Evolutionary conservation across 2,329 filamentous ascomycete genomes (phyloP), one percentile per base, ranked within the genome.

Genomic region (Alternaria panax): DNA sequence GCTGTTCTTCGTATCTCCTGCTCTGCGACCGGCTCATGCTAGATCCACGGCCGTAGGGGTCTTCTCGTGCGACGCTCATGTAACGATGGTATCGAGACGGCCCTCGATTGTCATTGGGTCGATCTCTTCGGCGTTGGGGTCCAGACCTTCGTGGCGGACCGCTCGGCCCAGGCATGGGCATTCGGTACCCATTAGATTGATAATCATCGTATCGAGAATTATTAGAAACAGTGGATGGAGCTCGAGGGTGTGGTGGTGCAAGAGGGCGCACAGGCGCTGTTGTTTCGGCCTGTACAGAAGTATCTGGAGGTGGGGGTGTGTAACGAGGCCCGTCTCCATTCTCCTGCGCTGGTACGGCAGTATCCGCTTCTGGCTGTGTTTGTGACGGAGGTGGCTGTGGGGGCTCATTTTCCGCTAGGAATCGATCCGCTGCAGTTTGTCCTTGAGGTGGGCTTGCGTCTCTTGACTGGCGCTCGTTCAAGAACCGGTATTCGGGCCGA

Each of bases 41-140:
- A 7, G 75, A 64, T 7, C 70, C 74, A 27, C 75, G 73, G 45
- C 68, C 67, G 45, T 74, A 75, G 48, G 72, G 71, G n/a, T 78
- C 75, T 5, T 77, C 74, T 30, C 73, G 72, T 18, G 68, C 66
- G 32, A 75, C 67, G 24, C 72, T 75, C 72, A 75, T 73, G 53
- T 77, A 77, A 45, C 75, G 71, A 51, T 74, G 73, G 60, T 76
- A 78, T 16, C 75, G 69, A 16, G 75, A 73, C 1, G 75, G 74
- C 52, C 74, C 68, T 16, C 68, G 67, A 16, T 76, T 69, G 9
- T 75, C 75, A 45, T 75, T 68, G 4, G 70, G 67, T 30, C 71
- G 69, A 22, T 78, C 75, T 55, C 73, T 67, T 11, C 74, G 72
- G 14, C 75, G 73, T 8, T 73, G 67, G 12, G 73, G 72, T 20